Evolutionary conservation across 495 filamentous ascomycete genomes (phyloP).

Genomic region (Diplogelasinospora grovesii): DNA sequence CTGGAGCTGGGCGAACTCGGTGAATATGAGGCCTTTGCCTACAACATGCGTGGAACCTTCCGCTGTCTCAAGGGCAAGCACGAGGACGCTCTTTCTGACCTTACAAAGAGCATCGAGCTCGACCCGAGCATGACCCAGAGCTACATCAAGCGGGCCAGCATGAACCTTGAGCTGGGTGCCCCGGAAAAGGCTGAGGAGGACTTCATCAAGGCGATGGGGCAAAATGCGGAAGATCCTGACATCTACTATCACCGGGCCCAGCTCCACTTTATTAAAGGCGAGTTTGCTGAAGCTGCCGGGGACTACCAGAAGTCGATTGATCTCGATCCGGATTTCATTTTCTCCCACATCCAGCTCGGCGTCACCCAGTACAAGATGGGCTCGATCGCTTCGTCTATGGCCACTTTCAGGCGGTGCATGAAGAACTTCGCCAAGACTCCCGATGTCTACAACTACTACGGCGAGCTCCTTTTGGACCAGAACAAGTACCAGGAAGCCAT

Average conservation of each 20-base stretch:
- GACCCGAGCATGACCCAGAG: conserved; percentile 85
- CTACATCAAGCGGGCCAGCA: conserved; percentile 97
- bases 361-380: conserved; percentile 99
- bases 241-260: conserved; percentile 99
- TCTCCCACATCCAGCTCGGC: conserved; percentile 98
- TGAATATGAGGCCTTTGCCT: conserved; percentile 79
- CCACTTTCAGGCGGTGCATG: conserved; percentile 92
- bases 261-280: conserved; percentile 93
- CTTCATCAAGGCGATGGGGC: conserved; percentile 75
- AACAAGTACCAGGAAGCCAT: conserved; percentile 91
- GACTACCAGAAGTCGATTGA: conserved; percentile 99
- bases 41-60: conserved; percentile 96
- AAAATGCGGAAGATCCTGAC: conserved; percentile 87
- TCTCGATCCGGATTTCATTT: conserved; percentile 91
- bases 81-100: conserved; percentile 67
- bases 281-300: conserved; percentile 88
- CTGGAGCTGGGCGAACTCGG: conserved; percentile 70
- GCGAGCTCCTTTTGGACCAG: conserved; percentile 96
- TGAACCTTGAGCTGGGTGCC: conserved; percentile 90
- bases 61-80: conserved; percentile 87
- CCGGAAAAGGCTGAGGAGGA: conserved; percentile 81
- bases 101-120: conserved; percentile 86
- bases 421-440: conserved; percentile 97
- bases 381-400: conserved; percentile 94
- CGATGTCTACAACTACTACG: conserved; percentile 99